Percentiles rank a stretch among this genome's conserved stretches.
Evolutionary conservation across 352 stramenopile species (phyloP).

Genomic region (Achlya hypogyna): DNA sequence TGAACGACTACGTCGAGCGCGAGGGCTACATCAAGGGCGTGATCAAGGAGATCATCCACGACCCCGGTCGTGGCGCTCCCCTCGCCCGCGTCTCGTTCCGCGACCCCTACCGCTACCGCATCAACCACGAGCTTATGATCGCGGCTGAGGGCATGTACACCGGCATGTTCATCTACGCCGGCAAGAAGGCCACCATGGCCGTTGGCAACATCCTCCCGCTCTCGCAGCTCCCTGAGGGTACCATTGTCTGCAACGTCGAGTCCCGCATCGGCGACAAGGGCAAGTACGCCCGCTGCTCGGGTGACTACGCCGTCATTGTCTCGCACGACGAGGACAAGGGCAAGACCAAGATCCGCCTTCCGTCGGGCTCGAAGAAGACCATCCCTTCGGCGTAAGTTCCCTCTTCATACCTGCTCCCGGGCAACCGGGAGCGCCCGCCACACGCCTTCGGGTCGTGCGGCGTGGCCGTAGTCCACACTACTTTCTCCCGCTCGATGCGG

Average conservation of each 20-base stretch:
- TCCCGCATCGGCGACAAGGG: conserved; percentile 92
- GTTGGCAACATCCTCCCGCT: conserved; percentile 98
- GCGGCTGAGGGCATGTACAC: conserved; percentile 99
- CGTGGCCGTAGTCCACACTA: conserved; percentile 30
- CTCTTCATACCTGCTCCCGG: neutral
- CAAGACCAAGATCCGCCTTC: conserved; percentile 92
- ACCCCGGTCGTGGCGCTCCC: conserved; percentile 95
- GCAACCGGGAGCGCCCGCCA: neutral
- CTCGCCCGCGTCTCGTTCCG: conserved; percentile 92
- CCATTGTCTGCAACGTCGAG: conserved; percentile 99
- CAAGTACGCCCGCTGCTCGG: conserved; percentile 93
- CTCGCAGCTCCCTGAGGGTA: conserved; percentile 94
- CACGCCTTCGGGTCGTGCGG: neutral
- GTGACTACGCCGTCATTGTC: conserved; percentile 98
- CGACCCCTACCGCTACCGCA: conserved; percentile 85
- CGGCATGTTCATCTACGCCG: conserved; percentile 97
- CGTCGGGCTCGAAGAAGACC: conserved; percentile 96
- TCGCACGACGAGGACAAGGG: conserved; percentile 98
- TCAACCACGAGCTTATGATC: conserved; percentile 94
- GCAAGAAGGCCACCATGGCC: conserved; percentile 92
- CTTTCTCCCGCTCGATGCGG: conserved; percentile 54
- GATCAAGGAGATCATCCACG: conserved; percentile 98
- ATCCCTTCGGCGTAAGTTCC: conserved; percentile 83
- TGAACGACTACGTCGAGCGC: conserved; percentile 88
- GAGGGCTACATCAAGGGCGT: conserved; percentile 98